Conservation (phyloP, 2,329 filamentous ascomycete species). For the Cryphonectria carpinicola region DNA sequence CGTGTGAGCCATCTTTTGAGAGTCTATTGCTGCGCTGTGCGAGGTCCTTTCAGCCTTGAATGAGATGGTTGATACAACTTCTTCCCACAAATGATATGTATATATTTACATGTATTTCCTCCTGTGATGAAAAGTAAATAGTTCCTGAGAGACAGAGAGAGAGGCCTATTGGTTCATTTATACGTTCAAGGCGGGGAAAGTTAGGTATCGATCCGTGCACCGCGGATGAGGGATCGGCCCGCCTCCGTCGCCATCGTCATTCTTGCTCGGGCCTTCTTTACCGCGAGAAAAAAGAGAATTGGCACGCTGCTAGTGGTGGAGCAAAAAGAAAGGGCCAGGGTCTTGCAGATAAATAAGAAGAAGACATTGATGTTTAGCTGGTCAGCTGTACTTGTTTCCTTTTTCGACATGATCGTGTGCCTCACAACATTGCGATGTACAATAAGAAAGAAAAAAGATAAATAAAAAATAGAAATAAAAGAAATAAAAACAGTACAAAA, state of each 20-base stretch:
- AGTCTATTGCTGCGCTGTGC: constrained; percentile 12
- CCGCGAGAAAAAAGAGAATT: background rate
- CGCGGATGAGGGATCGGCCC: constrained; percentile 15
- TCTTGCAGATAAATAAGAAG: background rate
- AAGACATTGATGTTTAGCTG: background rate
- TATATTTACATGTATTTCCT: background rate
- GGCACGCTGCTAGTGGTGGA: background rate
- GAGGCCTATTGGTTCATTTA: background rate
- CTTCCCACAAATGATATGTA: background rate
- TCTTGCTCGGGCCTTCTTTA: constrained; percentile 1
- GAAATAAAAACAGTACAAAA: background rate
- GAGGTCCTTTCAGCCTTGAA: constrained; percentile 14
- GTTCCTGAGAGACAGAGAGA: background rate
- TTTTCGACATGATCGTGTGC: background rate
- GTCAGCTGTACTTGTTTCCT: background rate
- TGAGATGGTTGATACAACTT: background rate
- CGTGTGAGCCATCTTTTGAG: constrained; percentile 31
- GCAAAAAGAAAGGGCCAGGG: background rate
- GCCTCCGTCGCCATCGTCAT: constrained; percentile 5
- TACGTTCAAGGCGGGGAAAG: constrained; percentile 5
- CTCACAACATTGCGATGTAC: background rate
- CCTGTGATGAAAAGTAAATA: background rate
- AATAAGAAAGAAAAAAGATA: too few relatives aligned
- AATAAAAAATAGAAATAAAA: too few relatives aligned
- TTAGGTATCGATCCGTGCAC: constrained; percentile 12